phyloP scores from a whole-genome alignment of 1,139 yeast genomes.

The Zygoascus hellenicus region DNA sequence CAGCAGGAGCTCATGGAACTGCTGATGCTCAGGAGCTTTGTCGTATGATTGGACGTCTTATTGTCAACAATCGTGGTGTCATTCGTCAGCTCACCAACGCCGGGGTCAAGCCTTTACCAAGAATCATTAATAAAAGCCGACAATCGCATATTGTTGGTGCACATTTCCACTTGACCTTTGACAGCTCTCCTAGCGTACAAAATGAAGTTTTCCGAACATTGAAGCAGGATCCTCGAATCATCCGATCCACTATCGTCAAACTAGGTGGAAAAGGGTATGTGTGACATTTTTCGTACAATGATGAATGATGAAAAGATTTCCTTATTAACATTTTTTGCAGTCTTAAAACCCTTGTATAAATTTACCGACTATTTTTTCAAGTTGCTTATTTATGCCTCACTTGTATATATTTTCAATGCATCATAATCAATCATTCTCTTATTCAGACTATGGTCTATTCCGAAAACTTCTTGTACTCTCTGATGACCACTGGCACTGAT shows the following conservation, averaged over 20 bases:
- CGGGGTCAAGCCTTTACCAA: constrained; percentile 76
- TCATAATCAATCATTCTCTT: too few relatives aligned
- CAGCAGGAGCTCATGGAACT: constrained; percentile 27
- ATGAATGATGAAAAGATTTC: too few relatives aligned
- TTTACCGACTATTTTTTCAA: too few relatives aligned
- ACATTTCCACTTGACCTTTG: constrained; percentile 81
- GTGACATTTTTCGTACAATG: not conserved
- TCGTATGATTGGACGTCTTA: constrained; percentile 75
- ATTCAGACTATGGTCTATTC: too few relatives aligned
- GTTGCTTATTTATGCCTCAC: too few relatives aligned
- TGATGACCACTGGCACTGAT: constrained; percentile 89
- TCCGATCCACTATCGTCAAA: constrained; percentile 69
- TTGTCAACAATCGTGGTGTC: constrained; percentile 87
- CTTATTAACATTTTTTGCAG: too few relatives aligned
- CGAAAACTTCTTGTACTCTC: constrained; percentile 72
- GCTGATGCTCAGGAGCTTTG: constrained; percentile 48
- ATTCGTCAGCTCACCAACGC: constrained; percentile 74
- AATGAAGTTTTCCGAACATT: constrained; percentile 75
- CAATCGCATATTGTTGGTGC: constrained; percentile 88
- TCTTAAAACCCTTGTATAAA: too few relatives aligned
- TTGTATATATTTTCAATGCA: too few relatives aligned
- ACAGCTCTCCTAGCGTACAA: constrained; percentile 79
- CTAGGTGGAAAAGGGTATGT: constrained; percentile 48
- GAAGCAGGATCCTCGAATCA: constrained; percentile 83
- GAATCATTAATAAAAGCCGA: constrained; percentile 76